These are phyloP conservation scores for Colletotrichum tabaci DNA, from an alignment of 2,329 filamentous ascomycete genomes.

Conservation along the genomic window DNA sequence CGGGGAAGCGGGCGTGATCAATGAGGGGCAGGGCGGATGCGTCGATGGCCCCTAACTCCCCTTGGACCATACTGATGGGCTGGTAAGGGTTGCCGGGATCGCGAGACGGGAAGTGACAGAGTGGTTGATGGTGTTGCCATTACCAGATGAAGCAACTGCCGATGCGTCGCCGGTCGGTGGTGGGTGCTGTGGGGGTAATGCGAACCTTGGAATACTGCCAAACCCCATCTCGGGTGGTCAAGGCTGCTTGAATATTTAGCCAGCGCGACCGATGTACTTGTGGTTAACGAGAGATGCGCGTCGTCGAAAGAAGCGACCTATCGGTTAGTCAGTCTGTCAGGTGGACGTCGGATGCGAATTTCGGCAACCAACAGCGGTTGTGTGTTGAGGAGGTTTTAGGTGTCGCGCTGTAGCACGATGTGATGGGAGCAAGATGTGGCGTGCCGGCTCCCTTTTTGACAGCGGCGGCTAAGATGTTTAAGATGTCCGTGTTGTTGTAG, in stretches of 20 bases:
- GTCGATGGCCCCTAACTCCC: constrained; percentile 18
- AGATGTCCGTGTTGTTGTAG: constrained; percentile 6
- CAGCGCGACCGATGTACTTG: not conserved
- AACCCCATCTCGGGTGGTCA: constrained; percentile 24
- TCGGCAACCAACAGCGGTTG: constrained; percentile 16
- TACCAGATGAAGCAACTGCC: constrained; percentile 28
- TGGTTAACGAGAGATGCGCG: not conserved
- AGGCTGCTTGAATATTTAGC: constrained; percentile 19
- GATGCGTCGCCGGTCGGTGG: constrained; percentile 6
- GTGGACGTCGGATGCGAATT: constrained; percentile 5
- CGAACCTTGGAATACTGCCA: constrained; percentile 30
- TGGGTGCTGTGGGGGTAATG: constrained; percentile 31
- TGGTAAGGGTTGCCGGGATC: constrained; percentile 27
- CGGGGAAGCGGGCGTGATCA: constrained; percentile 31
- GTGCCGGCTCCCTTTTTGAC: constrained; percentile 14
- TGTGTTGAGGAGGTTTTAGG: not conserved
- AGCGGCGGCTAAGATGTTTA: constrained; percentile 1
- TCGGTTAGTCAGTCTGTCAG: not conserved
- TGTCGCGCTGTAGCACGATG: not conserved
- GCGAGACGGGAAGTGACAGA: constrained; percentile 27
- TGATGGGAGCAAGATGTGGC: not conserved
- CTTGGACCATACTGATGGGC: constrained; percentile 21
- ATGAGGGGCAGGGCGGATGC: constrained; percentile 29
- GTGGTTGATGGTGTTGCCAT: constrained; percentile 5
- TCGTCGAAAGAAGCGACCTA: not conserved